phyloP scores from a whole-genome alignment of 129 eudicot genomes.

The Flaveria trinervia region DNA sequence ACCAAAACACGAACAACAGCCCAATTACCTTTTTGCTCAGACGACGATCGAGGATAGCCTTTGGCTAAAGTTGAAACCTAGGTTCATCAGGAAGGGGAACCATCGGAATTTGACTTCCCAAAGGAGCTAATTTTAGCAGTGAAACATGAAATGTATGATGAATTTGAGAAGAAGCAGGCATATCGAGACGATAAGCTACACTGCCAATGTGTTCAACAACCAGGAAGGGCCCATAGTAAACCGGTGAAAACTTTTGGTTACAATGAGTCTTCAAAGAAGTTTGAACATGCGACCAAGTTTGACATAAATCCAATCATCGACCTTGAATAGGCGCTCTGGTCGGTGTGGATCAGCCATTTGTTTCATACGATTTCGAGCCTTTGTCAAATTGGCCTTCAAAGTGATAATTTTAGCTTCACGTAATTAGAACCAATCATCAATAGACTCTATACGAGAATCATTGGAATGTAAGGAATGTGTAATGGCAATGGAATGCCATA shows the following conservation, averaged over 20 bases:
- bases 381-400: too few species aligned
- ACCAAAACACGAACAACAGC: background rate
- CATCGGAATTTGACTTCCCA: background rate
- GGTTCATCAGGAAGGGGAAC: background rate
- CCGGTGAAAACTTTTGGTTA: background rate
- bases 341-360: too few species aligned
- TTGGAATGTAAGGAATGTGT: too few species aligned
- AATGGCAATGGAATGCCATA: too few species aligned
- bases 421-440: too few species aligned
- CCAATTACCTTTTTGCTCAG: background rate
- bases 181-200: background rate
- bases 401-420: too few species aligned
- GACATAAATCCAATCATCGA: too few species aligned
- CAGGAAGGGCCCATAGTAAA: background rate
- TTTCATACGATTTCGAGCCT: too few species aligned
- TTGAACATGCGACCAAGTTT: too few species aligned
- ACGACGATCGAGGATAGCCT: background rate
- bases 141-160: background rate
- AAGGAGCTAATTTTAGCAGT: background rate
- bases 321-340: too few species aligned
- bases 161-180: background rate
- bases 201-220: background rate
- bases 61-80: background rate
- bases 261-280: too few species aligned
- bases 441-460: too few species aligned